phyloP scores from a whole-genome alignment of 768 basidiomycete genomes.

The Tylopilus balloui region DNA sequence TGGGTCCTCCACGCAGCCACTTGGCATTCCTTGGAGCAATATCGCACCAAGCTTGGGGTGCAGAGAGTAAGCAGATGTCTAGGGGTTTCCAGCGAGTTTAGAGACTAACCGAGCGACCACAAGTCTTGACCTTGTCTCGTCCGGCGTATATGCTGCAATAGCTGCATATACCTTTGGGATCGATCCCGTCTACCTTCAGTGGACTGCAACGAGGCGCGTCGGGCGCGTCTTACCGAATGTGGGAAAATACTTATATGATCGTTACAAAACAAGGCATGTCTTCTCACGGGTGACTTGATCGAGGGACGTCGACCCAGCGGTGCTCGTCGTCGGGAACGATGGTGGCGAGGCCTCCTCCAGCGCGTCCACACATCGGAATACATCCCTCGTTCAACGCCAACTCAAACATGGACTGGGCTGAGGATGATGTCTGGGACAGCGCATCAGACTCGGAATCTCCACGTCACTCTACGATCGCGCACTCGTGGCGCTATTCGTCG shows the following conservation, averaged over 20 bases:
- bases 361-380: conserved; percentile 68
- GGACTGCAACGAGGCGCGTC: no score
- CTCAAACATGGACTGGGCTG: conserved; percentile 63
- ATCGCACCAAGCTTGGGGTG: conserved; percentile 22
- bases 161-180: conserved; percentile 25
- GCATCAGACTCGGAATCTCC: conserved; percentile 74
- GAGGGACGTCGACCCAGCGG: not conserved
- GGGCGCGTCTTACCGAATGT: no score
- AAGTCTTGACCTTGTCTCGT: conserved; percentile 24
- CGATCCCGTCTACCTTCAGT: not conserved
- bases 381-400: conserved; percentile 44
- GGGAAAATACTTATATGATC: not conserved
- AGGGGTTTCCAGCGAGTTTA: not conserved
- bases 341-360: conserved; percentile 63
- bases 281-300: conserved; percentile 10
- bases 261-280: not conserved
- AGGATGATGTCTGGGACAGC: conserved; percentile 86
- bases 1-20: conserved; percentile 29
- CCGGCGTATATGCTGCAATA: conserved; percentile 22
- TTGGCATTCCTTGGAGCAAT: conserved; percentile 30
- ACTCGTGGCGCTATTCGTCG: conserved; percentile 38
- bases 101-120: conserved; percentile 22
- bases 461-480: conserved; percentile 48
- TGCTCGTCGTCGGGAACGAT: conserved; percentile 31
- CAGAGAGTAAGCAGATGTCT: not conserved